Evolutionary conservation across 202 grass and related monocot genomes (phyloP).

Genomic region (Elaeis oleifera): DNA sequence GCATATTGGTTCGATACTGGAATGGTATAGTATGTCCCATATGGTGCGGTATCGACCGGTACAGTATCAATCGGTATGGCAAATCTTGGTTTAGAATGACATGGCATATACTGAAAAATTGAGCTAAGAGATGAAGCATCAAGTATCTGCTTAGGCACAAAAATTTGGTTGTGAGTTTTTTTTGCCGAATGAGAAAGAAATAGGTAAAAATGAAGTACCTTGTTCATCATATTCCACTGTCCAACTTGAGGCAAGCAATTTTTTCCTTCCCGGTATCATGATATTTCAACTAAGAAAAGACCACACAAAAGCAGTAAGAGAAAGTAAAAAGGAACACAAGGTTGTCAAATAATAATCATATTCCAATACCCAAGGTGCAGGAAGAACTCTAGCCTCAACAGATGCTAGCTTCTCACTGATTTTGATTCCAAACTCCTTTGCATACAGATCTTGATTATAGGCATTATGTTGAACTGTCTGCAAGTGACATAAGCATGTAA

Average conservation of each 20-base stretch:
- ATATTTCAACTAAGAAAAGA: constrained; percentile 55
- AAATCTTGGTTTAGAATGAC: no score
- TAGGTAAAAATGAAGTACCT: constrained; percentile 28
- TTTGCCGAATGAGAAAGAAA: neutral
- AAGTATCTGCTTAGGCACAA: neutral
- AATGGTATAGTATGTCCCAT: no score
- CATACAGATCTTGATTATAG: constrained; percentile 35
- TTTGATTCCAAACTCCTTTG: constrained; percentile 59
- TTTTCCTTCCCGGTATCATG: constrained; percentile 40
- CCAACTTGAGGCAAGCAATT: constrained; percentile 34
- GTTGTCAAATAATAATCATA: neutral
- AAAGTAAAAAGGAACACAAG: constrained; percentile 8
- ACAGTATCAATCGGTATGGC: no score
- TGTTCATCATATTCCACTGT: constrained; percentile 61
- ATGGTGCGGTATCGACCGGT: no score
- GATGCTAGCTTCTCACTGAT: constrained; percentile 34
- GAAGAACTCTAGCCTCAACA: constrained; percentile 53
- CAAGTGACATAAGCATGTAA: constrained; percentile 5
- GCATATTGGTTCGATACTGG: no score
- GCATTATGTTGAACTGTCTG: constrained; percentile 35
- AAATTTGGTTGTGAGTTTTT: neutral
- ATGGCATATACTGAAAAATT: no score
- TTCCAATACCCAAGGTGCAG: constrained; percentile 43
- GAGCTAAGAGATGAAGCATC: no score
- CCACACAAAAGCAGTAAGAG: neutral